phyloP scores from a whole-genome alignment of 1,284 basidiomycete genomes.

The Melampsora larici-populina region DNA sequence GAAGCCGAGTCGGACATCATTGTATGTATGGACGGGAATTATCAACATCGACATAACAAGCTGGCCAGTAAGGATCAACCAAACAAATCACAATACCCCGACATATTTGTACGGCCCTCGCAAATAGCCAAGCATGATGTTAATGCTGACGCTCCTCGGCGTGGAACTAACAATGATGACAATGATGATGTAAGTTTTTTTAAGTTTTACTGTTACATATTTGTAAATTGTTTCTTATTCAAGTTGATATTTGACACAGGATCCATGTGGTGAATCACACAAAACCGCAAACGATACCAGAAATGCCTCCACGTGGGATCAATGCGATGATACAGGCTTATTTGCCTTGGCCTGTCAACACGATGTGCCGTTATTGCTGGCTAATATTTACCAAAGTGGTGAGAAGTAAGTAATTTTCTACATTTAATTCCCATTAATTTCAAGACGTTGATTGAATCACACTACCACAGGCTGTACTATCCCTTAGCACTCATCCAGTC shows the following conservation, averaged over 20 bases:
- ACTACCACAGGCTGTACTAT: background rate
- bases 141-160: background rate
- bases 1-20: background rate
- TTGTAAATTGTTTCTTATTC: too few species aligned
- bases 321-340: conserved; percentile 15
- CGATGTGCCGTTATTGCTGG: background rate
- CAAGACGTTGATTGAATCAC: too few species aligned
- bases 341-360: conserved; percentile 13
- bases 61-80: conserved; percentile 12
- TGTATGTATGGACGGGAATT: conserved; percentile 15
- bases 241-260: background rate
- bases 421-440: too few species aligned
- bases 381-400: background rate
- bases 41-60: conserved; percentile 9
- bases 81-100: background rate
- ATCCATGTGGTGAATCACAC: conserved; percentile 8
- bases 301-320: background rate
- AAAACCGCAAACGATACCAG: background rate
- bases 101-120: background rate
- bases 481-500: background rate
- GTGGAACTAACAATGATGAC: background rate
- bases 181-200: background rate
- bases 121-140: background rate
- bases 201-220: too few species aligned
- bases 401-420: conserved; percentile 14